phyloP scores from a whole-genome alignment of 108 stramenopile species.

The Pseudonitzschia delicatissima region DNA sequence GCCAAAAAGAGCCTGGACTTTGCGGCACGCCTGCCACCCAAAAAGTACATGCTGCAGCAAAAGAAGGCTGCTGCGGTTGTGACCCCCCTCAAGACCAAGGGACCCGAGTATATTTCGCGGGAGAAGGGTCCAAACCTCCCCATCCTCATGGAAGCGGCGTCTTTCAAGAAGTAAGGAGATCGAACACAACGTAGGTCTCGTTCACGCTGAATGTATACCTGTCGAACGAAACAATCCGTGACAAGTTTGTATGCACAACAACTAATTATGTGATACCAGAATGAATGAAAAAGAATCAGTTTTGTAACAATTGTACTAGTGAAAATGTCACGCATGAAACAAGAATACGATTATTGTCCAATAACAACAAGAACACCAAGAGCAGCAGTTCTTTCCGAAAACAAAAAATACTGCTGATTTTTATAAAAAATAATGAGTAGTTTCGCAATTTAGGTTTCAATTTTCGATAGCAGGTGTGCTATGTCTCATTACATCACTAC shows the following conservation, averaged over 20 bases:
- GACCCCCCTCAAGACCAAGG: slow-evolving; percentile 20
- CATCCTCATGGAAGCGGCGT: slow-evolving; percentile 30
- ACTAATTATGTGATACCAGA: neutral
- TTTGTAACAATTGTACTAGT: slow-evolving; percentile 1
- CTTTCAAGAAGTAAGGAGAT: neutral
- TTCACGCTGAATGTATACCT: slow-evolving; percentile 7
- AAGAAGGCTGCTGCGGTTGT: slow-evolving; percentile 15
- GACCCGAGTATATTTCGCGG: slow-evolving; percentile 1
- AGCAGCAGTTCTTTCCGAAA: too few relatives aligned
- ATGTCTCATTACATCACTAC: too few relatives aligned
- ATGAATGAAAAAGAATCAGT: too few relatives aligned
- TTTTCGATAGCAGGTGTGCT: too few relatives aligned
- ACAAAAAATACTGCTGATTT: too few relatives aligned
- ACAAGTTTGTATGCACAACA: slow-evolving; percentile 1
- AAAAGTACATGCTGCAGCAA: slow-evolving; percentile 11
- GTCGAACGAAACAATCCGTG: neutral
- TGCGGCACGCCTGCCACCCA: slow-evolving; percentile 11
- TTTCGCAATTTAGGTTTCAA: too few relatives aligned
- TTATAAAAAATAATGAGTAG: too few relatives aligned
- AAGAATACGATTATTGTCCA: too few relatives aligned
- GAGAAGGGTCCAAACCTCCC: slow-evolving; percentile 35
- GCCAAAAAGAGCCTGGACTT: neutral
- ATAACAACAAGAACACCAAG: too few relatives aligned
- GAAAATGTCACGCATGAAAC: neutral
- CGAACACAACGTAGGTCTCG: neutral